Evolutionary conservation across 805 yeast genomes (phyloP).

Genomic region (Saccharomyces jurei): DNA sequence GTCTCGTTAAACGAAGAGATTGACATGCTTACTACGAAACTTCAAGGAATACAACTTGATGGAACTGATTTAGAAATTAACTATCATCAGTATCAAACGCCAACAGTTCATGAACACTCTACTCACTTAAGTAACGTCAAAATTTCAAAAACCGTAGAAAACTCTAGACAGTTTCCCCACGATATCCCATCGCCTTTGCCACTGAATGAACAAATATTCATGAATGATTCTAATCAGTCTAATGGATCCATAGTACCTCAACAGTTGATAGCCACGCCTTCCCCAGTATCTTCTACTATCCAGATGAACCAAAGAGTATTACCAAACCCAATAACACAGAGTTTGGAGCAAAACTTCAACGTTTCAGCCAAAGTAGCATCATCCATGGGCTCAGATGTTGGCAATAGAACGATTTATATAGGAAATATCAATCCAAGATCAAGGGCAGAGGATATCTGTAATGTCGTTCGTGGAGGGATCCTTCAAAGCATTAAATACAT

Average conservation of each 20-base stretch:
- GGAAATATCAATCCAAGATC: slow-evolving; percentile 60
- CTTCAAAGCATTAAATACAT: slow-evolving; percentile 50
- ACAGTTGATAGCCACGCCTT: background rate
- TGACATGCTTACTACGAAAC: slow-evolving; percentile 5
- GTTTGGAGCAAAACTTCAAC: slow-evolving; percentile 22
- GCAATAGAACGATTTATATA: slow-evolving; percentile 62
- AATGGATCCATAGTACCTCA: background rate
- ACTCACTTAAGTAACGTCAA: slow-evolving; percentile 14
- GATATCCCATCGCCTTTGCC: background rate
- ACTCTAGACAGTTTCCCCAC: background rate
- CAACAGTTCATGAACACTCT: slow-evolving; percentile 8
- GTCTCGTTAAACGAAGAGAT: slow-evolving; percentile 10
- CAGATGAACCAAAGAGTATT: background rate
- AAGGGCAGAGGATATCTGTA: slow-evolving; percentile 65
- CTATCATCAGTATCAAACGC: slow-evolving; percentile 10
- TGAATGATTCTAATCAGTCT: background rate
- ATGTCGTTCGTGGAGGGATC: slow-evolving; percentile 70
- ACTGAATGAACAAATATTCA: background rate
- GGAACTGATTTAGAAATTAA: slow-evolving; percentile 9
- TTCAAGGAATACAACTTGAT: slow-evolving; percentile 9
- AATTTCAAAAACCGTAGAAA: slow-evolving; percentile 6
- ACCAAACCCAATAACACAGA: slow-evolving; percentile 20
- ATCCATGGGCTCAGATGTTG: slow-evolving; percentile 30
- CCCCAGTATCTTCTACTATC: background rate
- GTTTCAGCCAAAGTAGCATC: slow-evolving; percentile 25